Conservation (phyloP, 2,329 filamentous ascomycete genomes). For the Aspergillus sp. region DNA sequence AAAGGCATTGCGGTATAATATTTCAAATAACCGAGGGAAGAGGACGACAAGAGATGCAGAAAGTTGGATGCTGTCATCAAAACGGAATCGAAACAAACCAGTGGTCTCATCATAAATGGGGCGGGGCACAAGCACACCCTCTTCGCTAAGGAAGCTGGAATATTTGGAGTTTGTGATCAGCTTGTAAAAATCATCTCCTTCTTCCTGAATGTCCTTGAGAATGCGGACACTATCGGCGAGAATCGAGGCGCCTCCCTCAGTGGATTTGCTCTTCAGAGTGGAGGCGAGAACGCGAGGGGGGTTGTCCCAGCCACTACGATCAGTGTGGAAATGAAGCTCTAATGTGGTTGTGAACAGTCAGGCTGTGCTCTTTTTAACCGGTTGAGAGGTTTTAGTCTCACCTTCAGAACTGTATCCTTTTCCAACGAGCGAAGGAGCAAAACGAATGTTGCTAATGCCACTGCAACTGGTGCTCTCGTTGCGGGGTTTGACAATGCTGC, state of each 20-base stretch:
- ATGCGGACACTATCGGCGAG: conserved; percentile 9
- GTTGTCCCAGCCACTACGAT: conserved; percentile 15
- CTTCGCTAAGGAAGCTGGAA: conserved; percentile 10
- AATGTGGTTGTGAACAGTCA: background rate
- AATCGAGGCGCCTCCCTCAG: conserved; percentile 10
- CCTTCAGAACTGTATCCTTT: conserved; percentile 16
- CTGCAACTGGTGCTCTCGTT: conserved; percentile 10
- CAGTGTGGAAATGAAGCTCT: conserved; percentile 17
- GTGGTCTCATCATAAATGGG: conserved; percentile 7
- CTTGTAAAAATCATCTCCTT: conserved; percentile 8
- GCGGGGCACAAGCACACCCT: conserved; percentile 14
- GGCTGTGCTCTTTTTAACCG: background rate
- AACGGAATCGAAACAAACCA: conserved; percentile 15
- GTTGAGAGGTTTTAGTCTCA: background rate
- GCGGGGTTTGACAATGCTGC: conserved; percentile 9
- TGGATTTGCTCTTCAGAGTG: conserved; percentile 8
- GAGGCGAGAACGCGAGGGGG: conserved; percentile 14
- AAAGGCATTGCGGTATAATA: conserved; percentile 11
- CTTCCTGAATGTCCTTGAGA: conserved; percentile 7
- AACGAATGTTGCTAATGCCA: conserved; percentile 16
- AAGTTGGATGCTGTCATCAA: conserved; percentile 14
- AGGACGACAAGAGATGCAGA: conserved; percentile 9
- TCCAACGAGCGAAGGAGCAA: conserved; percentile 2
- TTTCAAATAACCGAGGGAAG: conserved; percentile 5
- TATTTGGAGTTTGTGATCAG: conserved; percentile 11